Evolutionary conservation across 192 early-diverging fungal species (phyloP).

Genomic region (Lunasporangiospora selenospora): DNA sequence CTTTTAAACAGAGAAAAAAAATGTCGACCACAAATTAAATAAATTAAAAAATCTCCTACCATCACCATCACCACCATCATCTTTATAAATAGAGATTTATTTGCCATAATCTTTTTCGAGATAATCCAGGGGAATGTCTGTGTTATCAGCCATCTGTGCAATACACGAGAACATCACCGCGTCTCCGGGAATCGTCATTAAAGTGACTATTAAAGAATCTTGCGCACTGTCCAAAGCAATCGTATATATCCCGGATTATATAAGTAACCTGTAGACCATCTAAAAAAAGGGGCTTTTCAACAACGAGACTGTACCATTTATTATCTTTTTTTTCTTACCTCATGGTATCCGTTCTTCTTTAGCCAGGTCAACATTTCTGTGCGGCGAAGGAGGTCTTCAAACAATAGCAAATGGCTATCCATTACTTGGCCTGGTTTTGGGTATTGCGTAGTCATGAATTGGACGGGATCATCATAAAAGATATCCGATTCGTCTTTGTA

Average conservation of each 20-base stretch:
- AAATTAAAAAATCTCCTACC: too few species aligned
- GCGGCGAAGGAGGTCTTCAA: conserved; percentile 63
- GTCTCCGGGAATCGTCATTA: conserved; percentile 77
- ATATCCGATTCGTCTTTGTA: conserved; percentile 80
- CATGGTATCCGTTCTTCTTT: conserved; percentile 55
- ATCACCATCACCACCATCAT: too few species aligned
- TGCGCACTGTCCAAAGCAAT: conserved; percentile 57
- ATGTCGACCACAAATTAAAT: too few species aligned
- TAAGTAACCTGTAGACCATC: background rate
- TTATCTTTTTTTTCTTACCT: conserved; percentile 55
- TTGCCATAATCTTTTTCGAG: too few species aligned
- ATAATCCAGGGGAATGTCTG: too few species aligned
- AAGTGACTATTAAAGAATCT: conserved; percentile 96
- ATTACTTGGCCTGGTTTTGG: conserved; percentile 2
- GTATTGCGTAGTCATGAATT: conserved; percentile 47
- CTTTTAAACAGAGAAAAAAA: too few species aligned
- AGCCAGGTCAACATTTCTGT: conserved; percentile 47
- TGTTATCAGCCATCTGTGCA: too few species aligned
- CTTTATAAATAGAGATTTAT: too few species aligned
- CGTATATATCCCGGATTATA: background rate
- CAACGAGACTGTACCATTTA: too few species aligned
- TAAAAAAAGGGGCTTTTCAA: too few species aligned
- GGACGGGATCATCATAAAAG: conserved; percentile 75
- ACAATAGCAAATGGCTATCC: conserved; percentile 76
- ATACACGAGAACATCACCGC: conserved; percentile 85